Percentiles rank a stretch among this genome's conserved stretches.
Conservation (phyloP, 306 rosid species). For the Vicia faba region DNA sequence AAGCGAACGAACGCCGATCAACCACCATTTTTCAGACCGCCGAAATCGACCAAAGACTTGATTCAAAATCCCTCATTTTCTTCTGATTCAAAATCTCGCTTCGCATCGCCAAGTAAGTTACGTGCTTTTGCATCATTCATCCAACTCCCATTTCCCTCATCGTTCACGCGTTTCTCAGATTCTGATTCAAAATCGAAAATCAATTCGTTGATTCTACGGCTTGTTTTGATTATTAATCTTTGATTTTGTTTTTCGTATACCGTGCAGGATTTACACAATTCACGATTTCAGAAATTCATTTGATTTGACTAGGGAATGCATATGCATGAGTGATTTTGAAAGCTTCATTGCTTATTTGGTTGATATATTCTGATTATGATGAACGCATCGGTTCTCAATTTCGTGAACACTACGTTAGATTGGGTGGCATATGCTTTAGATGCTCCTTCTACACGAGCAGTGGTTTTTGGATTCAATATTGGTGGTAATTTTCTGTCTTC, state of each 20-base stretch:
- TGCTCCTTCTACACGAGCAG: conserved; percentile 89
- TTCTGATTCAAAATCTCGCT: conserved; percentile 38
- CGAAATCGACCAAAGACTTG: neutral
- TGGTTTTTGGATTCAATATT: conserved; percentile 81
- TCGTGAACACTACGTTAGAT: conserved; percentile 57
- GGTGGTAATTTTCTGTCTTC: conserved; percentile 60
- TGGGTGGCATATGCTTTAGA: conserved; percentile 67
- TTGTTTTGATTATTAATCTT: neutral
- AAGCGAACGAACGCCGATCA: neutral
- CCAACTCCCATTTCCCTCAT: neutral
- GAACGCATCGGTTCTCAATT: conserved; percentile 53
- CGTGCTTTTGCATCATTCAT: conserved; percentile 11
- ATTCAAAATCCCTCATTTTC: conserved; percentile 1
- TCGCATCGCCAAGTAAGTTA: conserved; percentile 12
- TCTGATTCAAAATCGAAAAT: conserved; percentile 27
- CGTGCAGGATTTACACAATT: conserved; percentile 38
- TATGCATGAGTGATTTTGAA: conserved; percentile 42
- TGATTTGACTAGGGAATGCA: neutral
- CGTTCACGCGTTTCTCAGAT: neutral
- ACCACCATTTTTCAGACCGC: neutral
- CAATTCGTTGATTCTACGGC: conserved; percentile 5
- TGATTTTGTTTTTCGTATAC: neutral
- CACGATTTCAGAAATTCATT: conserved; percentile 25
- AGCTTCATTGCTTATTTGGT: conserved; percentile 31
- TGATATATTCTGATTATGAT: conserved; percentile 44